A percentile compares a stretch with the other conserved stretches of the same genome.
These are phyloP conservation scores for Daldinia vernicosa DNA, from an alignment of 495 filamentous ascomycete genomes.

Conservation along the genomic window DNA sequence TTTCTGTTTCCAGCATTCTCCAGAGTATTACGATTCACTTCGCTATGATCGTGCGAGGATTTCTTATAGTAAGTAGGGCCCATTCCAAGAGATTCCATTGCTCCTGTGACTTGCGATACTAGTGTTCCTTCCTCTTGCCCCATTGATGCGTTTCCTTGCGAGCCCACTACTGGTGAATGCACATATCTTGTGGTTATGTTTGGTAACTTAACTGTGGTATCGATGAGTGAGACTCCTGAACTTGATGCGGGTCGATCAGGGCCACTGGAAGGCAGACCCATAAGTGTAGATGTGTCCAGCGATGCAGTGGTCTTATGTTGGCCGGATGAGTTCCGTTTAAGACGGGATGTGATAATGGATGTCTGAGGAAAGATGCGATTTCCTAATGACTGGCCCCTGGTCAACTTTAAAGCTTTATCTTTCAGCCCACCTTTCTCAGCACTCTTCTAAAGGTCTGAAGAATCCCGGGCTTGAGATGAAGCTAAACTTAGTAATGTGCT, in stretches of 20 bases:
- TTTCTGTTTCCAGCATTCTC: not conserved
- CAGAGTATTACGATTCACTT: not conserved
- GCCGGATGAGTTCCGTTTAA: conserved; percentile 41
- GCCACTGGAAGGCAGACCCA: conserved; percentile 11
- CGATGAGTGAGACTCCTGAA: conserved; percentile 41
- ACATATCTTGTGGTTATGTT: conserved; percentile 1
- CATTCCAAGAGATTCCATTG: conserved; percentile 18
- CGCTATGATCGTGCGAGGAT: not conserved
- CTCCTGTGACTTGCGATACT: conserved; percentile 14
- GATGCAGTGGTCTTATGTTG: conserved; percentile 38
- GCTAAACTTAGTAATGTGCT: conserved; percentile 32
- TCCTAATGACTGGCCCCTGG: conserved; percentile 31
- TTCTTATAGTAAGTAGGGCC: not conserved
- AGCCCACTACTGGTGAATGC: not conserved
- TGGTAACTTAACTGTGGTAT: conserved; percentile 25
- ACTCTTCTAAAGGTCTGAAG: conserved; percentile 43
- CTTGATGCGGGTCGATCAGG: conserved; percentile 40
- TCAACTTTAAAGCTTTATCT: conserved; percentile 25
- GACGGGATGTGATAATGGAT: conserved; percentile 22
- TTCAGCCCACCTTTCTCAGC: conserved; percentile 35
- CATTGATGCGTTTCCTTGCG: not conserved
- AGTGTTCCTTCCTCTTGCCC: not conserved
- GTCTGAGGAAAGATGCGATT: conserved; percentile 35
- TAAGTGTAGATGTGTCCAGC: conserved; percentile 34
- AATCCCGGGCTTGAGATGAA: conserved; percentile 33